Base-by-base conservation (phyloP, 805 yeast genomes). In the Cyberlindnera misumaiensis region DNA sequence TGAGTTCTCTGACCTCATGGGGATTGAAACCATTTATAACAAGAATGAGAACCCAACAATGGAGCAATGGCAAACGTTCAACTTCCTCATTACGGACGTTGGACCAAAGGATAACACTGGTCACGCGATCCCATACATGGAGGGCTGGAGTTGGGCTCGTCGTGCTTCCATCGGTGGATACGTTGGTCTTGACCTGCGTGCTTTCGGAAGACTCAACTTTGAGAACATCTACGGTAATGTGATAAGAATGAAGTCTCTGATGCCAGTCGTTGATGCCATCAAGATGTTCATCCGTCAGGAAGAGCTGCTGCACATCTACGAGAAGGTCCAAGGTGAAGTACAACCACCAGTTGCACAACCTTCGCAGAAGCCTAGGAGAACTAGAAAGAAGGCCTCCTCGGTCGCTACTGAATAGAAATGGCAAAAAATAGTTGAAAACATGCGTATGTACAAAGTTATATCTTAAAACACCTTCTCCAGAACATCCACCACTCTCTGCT, bases 1-100 rank as follows among this genome's bases (percentile, higher is more conserved):
- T 0, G 81, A 88, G 52, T 47, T 83, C 4, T 70, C 45, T 11
- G 57, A 49, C 4, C 16, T 31, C 3, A 49, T 59, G 30, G 34
- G 45, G 5, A 34, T 53, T 22, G 53, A 54, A 29, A 54, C 72
- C 31, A 56, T 43, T 9, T 90, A 86, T 53, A 96, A 90, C 58
- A 87, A 82, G 53, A 75, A 93, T 0, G 97, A 90, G 54, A 64
- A 70, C 35, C 45, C 45, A 3, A 51, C 46, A 0, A 57, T 46
- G 4, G 48, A 46, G 1, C 38, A 60, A n/a, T 76, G 81, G 80
- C 49, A 58, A 4, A 36, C 60, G 0, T 76, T 75, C 48, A 73
- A 77, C 39, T 77, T 65, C 47, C 58, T 78, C 26, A 69, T 80
- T 30, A 67, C 63, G 26, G 34, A 36, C n/a, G 43, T 48, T 27